Evolutionary conservation across 2,329 filamentous ascomycete species (phyloP).

Genomic region (Cytospora piceae): DNA sequence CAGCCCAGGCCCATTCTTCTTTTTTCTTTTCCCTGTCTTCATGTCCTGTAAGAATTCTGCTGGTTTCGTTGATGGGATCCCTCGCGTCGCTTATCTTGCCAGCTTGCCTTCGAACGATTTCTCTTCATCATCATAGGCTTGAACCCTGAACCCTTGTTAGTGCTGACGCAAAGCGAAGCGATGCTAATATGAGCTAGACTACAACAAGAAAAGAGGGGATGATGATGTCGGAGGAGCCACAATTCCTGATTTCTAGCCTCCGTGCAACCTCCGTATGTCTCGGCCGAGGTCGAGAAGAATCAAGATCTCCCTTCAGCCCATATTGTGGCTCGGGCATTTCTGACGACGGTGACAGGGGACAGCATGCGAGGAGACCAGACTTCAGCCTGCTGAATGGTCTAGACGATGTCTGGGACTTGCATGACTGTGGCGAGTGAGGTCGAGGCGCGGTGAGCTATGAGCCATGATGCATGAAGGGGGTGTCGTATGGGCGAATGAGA

Average conservation of each 20-base stretch:
- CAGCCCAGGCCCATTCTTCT: too few species aligned
- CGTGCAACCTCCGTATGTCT: slow-evolving; percentile 12
- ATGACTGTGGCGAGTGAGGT: slow-evolving; percentile 26
- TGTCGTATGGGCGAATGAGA: slow-evolving; percentile 21
- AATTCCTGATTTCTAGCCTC: slow-evolving; percentile 19
- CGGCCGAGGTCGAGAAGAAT: slow-evolving; percentile 15
- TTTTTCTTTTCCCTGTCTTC: too few species aligned
- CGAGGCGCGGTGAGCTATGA: slow-evolving; percentile 16
- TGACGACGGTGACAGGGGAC: slow-evolving; percentile 1
- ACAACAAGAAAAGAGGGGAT: slow-evolving; percentile 19
- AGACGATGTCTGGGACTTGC: slow-evolving; percentile 15
- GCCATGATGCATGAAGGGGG: slow-evolving; percentile 24
- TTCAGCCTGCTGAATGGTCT: background rate
- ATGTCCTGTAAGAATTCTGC: too few species aligned
- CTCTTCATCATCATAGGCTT: background rate
- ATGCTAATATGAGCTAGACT: slow-evolving; percentile 2
- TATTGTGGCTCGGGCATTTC: slow-evolving; percentile 12
- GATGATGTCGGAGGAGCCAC: slow-evolving; percentile 23
- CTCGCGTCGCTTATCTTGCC: background rate
- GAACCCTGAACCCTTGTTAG: slow-evolving; percentile 7
- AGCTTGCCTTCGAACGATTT: background rate
- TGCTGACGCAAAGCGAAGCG: slow-evolving; percentile 11
- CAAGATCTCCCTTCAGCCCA: slow-evolving; percentile 11
- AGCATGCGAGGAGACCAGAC: background rate
- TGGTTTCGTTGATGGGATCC: background rate